Percentiles rank a stretch among this genome's conserved stretches.
Conservation (phyloP, 1,139 yeast genomes). For the Lipomyces yarrowii region DNA sequence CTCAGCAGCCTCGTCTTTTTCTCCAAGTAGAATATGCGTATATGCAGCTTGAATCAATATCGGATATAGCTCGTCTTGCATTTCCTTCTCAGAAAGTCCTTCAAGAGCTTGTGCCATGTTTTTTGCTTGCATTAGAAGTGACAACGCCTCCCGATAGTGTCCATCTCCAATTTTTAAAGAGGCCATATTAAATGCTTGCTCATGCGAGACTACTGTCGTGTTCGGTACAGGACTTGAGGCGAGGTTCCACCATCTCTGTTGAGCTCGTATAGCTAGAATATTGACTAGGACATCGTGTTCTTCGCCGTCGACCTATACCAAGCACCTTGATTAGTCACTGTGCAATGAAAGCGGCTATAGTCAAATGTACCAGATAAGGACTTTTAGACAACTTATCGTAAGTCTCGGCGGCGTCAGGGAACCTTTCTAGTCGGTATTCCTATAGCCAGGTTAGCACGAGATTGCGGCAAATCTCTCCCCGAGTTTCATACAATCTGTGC, state of each 20-base stretch:
- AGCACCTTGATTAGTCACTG: neutral
- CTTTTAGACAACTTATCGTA: constrained; percentile 53
- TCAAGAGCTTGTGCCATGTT: constrained; percentile 40
- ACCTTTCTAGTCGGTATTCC: constrained; percentile 51
- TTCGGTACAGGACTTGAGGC: constrained; percentile 21
- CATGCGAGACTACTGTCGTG: constrained; percentile 49
- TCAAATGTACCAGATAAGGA: constrained; percentile 6
- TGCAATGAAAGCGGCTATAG: neutral
- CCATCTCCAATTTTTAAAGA: constrained; percentile 54
- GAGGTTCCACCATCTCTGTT: constrained; percentile 38
- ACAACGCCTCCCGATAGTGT: constrained; percentile 50
- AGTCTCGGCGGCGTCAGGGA: constrained; percentile 55
- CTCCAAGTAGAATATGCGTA: constrained; percentile 55
- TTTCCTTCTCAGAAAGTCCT: constrained; percentile 49
- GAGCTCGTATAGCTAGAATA: constrained; percentile 53
- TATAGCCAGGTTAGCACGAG: constrained; percentile 7
- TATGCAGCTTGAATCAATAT: constrained; percentile 72
- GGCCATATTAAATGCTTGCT: constrained; percentile 69
- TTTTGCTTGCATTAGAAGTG: constrained; percentile 55
- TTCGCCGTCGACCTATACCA: constrained; percentile 39
- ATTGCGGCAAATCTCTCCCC: neutral
- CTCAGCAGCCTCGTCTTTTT: constrained; percentile 47
- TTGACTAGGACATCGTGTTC: constrained; percentile 53
- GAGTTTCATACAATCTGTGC: constrained; percentile 60
- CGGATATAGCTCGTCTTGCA: constrained; percentile 54